Evolutionary conservation across 192 early-diverging fungal species (phyloP).

Genomic region (Podila epigama): DNA sequence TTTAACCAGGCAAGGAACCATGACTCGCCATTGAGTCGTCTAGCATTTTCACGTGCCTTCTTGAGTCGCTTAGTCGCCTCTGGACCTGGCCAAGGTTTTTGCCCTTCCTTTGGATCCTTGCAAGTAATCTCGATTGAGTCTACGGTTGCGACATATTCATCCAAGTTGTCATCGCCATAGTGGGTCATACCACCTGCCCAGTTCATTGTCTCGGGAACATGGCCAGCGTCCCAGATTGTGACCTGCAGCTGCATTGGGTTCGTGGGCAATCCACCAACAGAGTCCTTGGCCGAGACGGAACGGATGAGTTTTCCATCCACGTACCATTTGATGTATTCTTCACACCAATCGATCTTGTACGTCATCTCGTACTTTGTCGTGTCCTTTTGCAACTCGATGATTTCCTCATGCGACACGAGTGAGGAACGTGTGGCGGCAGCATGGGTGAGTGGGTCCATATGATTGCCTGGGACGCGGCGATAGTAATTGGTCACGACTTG

Average conservation of each 20-base stretch:
- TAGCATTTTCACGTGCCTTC: not conserved
- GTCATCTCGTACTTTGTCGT: slow-evolving; percentile 17
- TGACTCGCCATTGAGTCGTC: not conserved
- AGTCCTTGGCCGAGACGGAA: slow-evolving; percentile 24
- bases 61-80: slow-evolving; percentile 27
- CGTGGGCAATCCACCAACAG: slow-evolving; percentile 2
- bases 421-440: slow-evolving; percentile 38
- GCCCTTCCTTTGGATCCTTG: slow-evolving; percentile 25
- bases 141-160: slow-evolving; percentile 41
- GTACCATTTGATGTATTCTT: slow-evolving; percentile 37
- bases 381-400: slow-evolving; percentile 9
- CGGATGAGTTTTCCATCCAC: slow-evolving; percentile 50
- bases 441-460: slow-evolving; percentile 53
- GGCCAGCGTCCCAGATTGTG: slow-evolving; percentile 55
- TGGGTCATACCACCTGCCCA: slow-evolving; percentile 47
- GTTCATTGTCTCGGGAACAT: slow-evolving; percentile 8
- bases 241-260: slow-evolving; percentile 41
- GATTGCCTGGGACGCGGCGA: slow-evolving; percentile 57
- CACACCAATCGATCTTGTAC: slow-evolving; percentile 52
- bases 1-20: not conserved
- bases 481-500: slow-evolving; percentile 71
- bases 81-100: slow-evolving; percentile 37
- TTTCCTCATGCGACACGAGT: slow-evolving; percentile 28
- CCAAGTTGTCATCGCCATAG: slow-evolving; percentile 21
- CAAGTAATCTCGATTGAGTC: slow-evolving; percentile 44